Base-by-base conservation (phyloP, 345 rosid species). In the Turnera subulata region DNA sequence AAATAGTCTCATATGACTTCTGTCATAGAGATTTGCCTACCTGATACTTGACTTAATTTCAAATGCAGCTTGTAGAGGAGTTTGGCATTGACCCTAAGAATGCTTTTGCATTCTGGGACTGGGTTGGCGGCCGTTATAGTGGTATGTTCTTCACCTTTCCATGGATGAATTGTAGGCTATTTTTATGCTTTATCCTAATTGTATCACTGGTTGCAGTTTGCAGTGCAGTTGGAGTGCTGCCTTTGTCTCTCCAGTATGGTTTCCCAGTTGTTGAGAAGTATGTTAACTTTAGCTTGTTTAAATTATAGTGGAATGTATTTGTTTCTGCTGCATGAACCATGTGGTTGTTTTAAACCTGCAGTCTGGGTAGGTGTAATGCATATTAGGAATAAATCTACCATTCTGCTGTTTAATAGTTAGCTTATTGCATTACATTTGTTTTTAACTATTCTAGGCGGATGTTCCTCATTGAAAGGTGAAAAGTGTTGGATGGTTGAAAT, bases 61-160 rank as follows among this genome's bases (percentile, higher is more conserved):
- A 23, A 26, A 52, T 67, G 73, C 94, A 93, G 97, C 88, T 89
- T 67, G 97, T 93, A 47, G 94, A 93, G 78, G 82, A 86, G 73
- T 93, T 93, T 46, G 97, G 99, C 53, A 89, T 93, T 75, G 97
- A 93, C 76, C 96, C 97, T 17, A 86, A 83, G 29, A 83, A 93
- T 79, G 91, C 99, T 57, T 93, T 93, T 82, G 88, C 99, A 61
- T 89, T 93, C 68, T 92, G 97, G 97, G 94, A 92, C 74, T 92
- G 99, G 99, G 99, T 89, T 65, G 91, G 99, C 56, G 99, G 97
- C 66, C 77, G 96, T 10, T 85, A 89, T 57, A 86, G 99, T 72
- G 99, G 97, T 93, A 79, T 61, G 77, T 64, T 64, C 12, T 61
- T 32, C 29, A 43, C 48, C 51, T 22, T 38, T 48, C 46, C 39